phyloP scores from a whole-genome alignment of 2,329 filamentous ascomycete species.

The Fusarium concolor region DNA sequence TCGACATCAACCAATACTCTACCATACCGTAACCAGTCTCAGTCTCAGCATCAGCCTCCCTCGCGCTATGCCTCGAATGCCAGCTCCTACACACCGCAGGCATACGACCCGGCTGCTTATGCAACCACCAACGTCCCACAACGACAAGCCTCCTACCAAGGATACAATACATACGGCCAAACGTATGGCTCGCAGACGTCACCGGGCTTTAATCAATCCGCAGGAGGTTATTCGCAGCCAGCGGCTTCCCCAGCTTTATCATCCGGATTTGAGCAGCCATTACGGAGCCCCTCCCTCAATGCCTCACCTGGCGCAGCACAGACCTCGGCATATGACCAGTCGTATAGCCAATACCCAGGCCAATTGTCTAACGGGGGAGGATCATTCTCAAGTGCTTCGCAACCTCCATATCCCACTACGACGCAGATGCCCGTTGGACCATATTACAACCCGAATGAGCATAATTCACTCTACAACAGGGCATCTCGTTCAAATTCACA shows the following conservation, averaged over 20 bases:
- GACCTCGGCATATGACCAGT: slow-evolving; percentile 53
- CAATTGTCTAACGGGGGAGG: slow-evolving; percentile 56
- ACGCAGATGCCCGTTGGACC: slow-evolving; percentile 66
- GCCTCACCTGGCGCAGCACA: slow-evolving; percentile 45
- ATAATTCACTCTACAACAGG: slow-evolving; percentile 58
- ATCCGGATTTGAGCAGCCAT: slow-evolving; percentile 56
- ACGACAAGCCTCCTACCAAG: slow-evolving; percentile 63
- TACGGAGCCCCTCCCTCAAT: slow-evolving; percentile 53
- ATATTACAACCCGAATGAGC: slow-evolving; percentile 61
- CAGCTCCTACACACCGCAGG: slow-evolving; percentile 61
- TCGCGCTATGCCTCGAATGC: slow-evolving; percentile 54
- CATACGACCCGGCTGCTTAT: slow-evolving; percentile 72
- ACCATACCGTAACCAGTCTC: slow-evolving; percentile 61
- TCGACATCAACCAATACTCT: slow-evolving; percentile 65
- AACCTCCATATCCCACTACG: slow-evolving; percentile 64
- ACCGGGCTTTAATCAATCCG: slow-evolving; percentile 52
- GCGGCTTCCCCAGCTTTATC: slow-evolving; percentile 48
- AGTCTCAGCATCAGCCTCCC: slow-evolving; percentile 50
- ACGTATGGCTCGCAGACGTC: slow-evolving; percentile 55
- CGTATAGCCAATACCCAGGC: slow-evolving; percentile 51
- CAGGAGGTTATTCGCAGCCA: slow-evolving; percentile 45
- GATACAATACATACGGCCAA: slow-evolving; percentile 59
- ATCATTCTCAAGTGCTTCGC: slow-evolving; percentile 51
- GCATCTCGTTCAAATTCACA: slow-evolving; percentile 63
- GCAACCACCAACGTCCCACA: slow-evolving; percentile 61